Evolutionary conservation across 768 basidiomycete genomes (phyloP).

Genomic region (Hebeloma cylindrosporum): DNA sequence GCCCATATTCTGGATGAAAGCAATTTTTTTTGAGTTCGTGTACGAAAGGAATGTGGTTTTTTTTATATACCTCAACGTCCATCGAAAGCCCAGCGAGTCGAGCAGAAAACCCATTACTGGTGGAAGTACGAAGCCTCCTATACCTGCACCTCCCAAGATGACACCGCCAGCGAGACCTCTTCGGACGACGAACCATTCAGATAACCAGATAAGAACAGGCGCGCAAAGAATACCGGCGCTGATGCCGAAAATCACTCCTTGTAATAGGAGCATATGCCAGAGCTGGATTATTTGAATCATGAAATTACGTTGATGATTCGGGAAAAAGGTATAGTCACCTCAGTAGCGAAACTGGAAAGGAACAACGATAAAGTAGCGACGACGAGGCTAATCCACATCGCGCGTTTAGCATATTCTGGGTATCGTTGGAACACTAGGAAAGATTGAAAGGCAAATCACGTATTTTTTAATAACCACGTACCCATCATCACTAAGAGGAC

Average conservation of each 20-base stretch:
- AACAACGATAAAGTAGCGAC: conserved; percentile 6
- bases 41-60: neutral
- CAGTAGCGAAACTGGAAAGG: conserved; percentile 12
- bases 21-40: neutral
- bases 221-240: conserved; percentile 3
- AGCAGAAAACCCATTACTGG: conserved; percentile 7
- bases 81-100: conserved; percentile 4
- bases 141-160: conserved; percentile 6
- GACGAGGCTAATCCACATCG: conserved; percentile 11
- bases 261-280: conserved; percentile 9
- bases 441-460: neutral
- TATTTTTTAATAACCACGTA: neutral
- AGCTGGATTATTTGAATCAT: neutral
- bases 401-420: conserved; percentile 12
- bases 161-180: conserved; percentile 4
- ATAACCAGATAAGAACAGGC: conserved; percentile 8
- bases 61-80: conserved; percentile 10
- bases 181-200: conserved; percentile 7
- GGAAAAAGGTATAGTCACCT: neutral
- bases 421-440: conserved; percentile 7
- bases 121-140: conserved; percentile 4
- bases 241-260: conserved; percentile 7
- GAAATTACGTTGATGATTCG: neutral
- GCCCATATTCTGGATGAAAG: conserved; percentile 4
- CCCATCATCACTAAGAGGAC: neutral